Evolutionary conservation across 306 rosid species (phyloP).

Genomic region (Cucurbita pepo): DNA sequence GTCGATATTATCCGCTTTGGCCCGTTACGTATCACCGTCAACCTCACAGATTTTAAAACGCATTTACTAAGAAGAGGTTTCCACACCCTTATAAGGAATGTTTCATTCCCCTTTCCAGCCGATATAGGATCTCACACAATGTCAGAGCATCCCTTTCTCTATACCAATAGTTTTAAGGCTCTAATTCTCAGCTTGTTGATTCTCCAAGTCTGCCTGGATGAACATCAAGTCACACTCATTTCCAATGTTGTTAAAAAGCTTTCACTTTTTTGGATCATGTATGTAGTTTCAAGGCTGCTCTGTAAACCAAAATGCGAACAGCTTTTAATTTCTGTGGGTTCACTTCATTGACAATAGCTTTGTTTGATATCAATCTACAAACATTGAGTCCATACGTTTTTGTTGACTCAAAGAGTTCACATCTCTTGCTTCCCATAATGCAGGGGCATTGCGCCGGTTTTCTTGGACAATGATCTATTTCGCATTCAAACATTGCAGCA

Average conservation of each 20-base stretch:
- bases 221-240: neutral
- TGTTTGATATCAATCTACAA: neutral
- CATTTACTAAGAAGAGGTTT: too few relatives aligned
- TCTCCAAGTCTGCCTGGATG: neutral
- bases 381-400: neutral
- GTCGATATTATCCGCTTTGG: too few relatives aligned
- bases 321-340: neutral
- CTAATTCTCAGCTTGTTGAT: neutral
- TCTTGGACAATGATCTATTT: conserved; percentile 65
- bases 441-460: conserved; percentile 72
- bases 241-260: neutral
- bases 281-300: neutral
- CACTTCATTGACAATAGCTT: neutral
- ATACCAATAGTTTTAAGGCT: neutral
- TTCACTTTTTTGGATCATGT: neutral
- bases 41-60: too few relatives aligned
- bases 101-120: too few relatives aligned
- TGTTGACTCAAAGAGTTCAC: neutral
- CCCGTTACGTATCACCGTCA: too few relatives aligned
- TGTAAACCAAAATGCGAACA: neutral
- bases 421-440: neutral
- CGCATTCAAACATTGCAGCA: conserved; percentile 72
- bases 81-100: too few relatives aligned
- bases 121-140: too few relatives aligned
- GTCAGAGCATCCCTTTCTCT: neutral